Conservation (phyloP, 2,329 filamentous ascomycete species). For the Coniosporium tulheliwenetii region DNA sequence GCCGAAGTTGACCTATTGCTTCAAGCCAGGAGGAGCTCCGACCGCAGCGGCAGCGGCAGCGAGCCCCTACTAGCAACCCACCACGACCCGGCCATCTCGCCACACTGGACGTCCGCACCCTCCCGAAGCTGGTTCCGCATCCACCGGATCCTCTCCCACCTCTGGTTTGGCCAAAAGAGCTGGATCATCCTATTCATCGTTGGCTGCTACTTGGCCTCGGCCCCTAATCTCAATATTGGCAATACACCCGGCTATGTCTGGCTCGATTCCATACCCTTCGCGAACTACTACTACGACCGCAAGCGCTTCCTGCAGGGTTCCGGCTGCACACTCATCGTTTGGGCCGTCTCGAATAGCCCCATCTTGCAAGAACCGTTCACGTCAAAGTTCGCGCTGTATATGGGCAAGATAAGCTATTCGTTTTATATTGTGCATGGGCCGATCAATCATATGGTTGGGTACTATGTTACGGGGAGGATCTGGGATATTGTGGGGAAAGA, state of each 20-base stretch:
- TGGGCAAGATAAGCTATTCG: conserved; percentile 45
- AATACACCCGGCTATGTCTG: conserved; percentile 36
- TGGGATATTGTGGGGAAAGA: too few species aligned
- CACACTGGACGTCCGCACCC: not conserved
- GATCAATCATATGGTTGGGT: conserved; percentile 37
- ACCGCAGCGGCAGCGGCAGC: too few species aligned
- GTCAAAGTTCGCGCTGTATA: conserved; percentile 35
- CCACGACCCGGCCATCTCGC: too few species aligned
- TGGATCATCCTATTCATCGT: conserved; percentile 30
- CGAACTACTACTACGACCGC: too few species aligned
- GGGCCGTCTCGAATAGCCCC: conserved; percentile 31
- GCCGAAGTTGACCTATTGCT: conserved; percentile 37
- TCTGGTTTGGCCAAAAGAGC: too few species aligned
- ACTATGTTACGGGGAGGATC: conserved; percentile 9
- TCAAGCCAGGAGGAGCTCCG: too few species aligned
- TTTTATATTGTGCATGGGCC: conserved; percentile 47
- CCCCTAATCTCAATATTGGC: conserved; percentile 25
- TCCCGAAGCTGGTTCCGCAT: conserved; percentile 8
- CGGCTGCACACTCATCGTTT: conserved; percentile 37
- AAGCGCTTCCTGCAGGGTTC: conserved; percentile 39
- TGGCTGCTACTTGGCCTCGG: conserved; percentile 37
- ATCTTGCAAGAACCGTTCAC: conserved; percentile 37
- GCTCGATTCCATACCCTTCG: conserved; percentile 33
- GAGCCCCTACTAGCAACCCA: too few species aligned
- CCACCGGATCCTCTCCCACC: too few species aligned